Conservation (phyloP, 768 basidiomycete species). For the Gloeophyllum trabeum region DNA sequence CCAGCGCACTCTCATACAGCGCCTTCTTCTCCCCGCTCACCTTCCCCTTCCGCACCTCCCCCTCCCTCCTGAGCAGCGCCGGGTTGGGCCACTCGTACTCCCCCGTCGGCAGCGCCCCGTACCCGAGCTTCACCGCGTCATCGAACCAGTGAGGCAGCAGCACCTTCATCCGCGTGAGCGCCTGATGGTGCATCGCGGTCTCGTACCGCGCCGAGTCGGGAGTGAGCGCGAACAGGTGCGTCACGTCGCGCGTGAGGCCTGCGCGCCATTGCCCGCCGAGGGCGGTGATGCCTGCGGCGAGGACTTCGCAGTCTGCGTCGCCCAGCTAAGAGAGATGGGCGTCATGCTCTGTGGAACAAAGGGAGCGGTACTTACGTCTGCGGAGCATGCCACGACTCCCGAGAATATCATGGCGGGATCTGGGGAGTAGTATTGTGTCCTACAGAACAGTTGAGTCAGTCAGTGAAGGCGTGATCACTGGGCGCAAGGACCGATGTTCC, state of each 20-base stretch:
- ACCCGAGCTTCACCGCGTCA: slow-evolving; percentile 48
- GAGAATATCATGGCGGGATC: slow-evolving; percentile 77
- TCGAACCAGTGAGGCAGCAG: slow-evolving; percentile 93
- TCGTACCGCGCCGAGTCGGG: slow-evolving; percentile 31
- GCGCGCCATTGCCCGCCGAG: slow-evolving; percentile 77
- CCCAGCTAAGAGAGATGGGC: slow-evolving; percentile 32
- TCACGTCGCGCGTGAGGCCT: slow-evolving; percentile 74
- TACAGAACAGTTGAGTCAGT: slow-evolving; percentile 10
- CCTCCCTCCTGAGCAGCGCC: slow-evolving; percentile 25
- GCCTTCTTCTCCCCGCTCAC: slow-evolving; percentile 20
- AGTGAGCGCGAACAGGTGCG: slow-evolving; percentile 67
- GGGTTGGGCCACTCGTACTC: slow-evolving; percentile 74
- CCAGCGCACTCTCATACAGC: slow-evolving; percentile 22
- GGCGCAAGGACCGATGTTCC: no score
- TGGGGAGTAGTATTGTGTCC: slow-evolving; percentile 57
- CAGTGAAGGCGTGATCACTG: background rate
- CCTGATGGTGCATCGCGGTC: slow-evolving; percentile 44
- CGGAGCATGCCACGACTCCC: slow-evolving; percentile 63
- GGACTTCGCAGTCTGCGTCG: slow-evolving; percentile 53
- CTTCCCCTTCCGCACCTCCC: slow-evolving; percentile 19
- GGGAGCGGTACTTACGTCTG: slow-evolving; percentile 35
- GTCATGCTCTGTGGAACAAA: background rate
- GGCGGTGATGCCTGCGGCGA: slow-evolving; percentile 59
- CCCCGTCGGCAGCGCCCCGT: slow-evolving; percentile 33
- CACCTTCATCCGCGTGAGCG: slow-evolving; percentile 48